Base-by-base conservation (phyloP, 163 green algal species). In the Scenedesmus sp. region DNA sequence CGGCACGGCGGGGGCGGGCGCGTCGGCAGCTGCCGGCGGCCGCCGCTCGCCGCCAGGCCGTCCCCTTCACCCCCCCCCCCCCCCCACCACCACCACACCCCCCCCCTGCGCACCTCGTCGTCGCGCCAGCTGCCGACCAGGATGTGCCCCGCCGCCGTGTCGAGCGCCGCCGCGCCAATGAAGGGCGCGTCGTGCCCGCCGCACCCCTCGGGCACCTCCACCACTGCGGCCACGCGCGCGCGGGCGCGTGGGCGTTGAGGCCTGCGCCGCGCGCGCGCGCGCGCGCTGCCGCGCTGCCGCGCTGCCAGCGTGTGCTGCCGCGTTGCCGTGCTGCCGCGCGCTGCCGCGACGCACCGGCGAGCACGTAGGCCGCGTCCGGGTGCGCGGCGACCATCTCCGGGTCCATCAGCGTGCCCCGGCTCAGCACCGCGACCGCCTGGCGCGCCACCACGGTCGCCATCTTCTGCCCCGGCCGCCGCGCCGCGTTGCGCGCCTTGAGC, bases 381-480 rank as follows among this genome's bases (percentile, higher is more conserved):
- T 87, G 83, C 0, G 76, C 67, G 1, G 74, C 70, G 57, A 98
- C 82, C 96, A 99, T 98, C 45, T 97, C 93, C 2, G 87, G 73
- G 69, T 99, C 96, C 2, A 93, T 90, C 44, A 99, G 83, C 3
- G 95, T 99, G 54, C 92, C 96, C 10, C 85, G 78, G 0, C 91
- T 96, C 36, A 99, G 83, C 42, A 98, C 90, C 2, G 94, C 92
- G 48, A 97, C 92, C 58, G 87, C 84, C 77, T 87, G 48, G 14
- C 94, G 87, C 48, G 84, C 83, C 51, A 98, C 95, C 67, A 94
- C 90, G 28, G 80, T 85, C 18, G 60, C 60, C 66, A n/a, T 63
- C 69, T 88, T 91, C 17, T 66, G 70, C 3, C 88, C 88, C 9
- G 60, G 29, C 33, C 84, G 81, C 11, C 87, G 88, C 74, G 91